Evolutionary conservation across 148 eudicot species (phyloP).

Genomic region (Silene conica): DNA sequence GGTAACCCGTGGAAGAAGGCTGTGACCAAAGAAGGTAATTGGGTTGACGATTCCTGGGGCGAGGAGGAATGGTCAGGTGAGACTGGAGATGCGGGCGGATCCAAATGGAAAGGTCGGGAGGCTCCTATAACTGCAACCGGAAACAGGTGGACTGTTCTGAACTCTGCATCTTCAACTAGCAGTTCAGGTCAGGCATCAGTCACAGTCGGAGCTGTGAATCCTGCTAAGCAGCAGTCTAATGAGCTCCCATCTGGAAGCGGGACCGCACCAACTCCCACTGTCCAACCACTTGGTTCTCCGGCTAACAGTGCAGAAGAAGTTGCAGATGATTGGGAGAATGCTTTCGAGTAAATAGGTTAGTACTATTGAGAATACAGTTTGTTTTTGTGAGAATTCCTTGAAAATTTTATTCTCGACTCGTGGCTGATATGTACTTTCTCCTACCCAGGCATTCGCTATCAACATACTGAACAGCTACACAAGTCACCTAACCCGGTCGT

Average conservation of each 20-base stretch:
- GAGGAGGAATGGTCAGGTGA: constrained; percentile 50
- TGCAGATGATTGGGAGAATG: constrained; percentile 90
- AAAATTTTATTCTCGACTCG: not conserved
- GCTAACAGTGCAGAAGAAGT: constrained; percentile 45
- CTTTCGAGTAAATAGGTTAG: constrained; percentile 44
- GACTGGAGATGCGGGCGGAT: constrained; percentile 23
- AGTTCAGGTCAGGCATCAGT: constrained; percentile 28
- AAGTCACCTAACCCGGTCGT: not conserved
- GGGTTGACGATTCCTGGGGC: constrained; percentile 66
- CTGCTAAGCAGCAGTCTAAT: constrained; percentile 21
- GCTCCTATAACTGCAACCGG: constrained; percentile 40
- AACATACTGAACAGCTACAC: not conserved
- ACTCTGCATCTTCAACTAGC: constrained; percentile 33
- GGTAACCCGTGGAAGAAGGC: constrained; percentile 74
- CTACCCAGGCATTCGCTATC: not conserved
- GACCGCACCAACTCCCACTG: not conserved
- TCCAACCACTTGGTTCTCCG: constrained; percentile 16
- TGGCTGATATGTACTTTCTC: not conserved
- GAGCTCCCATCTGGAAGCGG: constrained; percentile 22
- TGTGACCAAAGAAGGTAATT: constrained; percentile 44
- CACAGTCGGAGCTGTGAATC: constrained; percentile 19
- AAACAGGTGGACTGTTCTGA: constrained; percentile 75
- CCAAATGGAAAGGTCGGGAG: constrained; percentile 46
- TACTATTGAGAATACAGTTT: not conserved
- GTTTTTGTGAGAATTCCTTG: not conserved